phyloP scores from a whole-genome alignment of 2,329 filamentous ascomycete genomes.

The Exophiala alcalophila region DNA sequence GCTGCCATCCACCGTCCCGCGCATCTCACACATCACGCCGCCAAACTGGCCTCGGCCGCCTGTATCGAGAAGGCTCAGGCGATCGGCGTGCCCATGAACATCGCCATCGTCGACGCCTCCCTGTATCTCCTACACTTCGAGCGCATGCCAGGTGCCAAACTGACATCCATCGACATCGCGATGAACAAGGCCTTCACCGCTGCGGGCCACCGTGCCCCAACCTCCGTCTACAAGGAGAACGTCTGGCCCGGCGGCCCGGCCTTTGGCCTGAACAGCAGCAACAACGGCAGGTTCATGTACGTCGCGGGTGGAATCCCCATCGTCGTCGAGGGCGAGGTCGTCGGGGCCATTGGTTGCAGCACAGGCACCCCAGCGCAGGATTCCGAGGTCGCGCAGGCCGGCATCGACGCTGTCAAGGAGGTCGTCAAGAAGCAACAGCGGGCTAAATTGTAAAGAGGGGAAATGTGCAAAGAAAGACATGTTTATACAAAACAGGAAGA shows the following conservation, averaged over 20 bases:
- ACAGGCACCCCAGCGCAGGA: slow-evolving; percentile 56
- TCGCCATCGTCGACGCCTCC: slow-evolving; percentile 31
- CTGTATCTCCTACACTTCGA: slow-evolving; percentile 42
- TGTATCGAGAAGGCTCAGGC: slow-evolving; percentile 26
- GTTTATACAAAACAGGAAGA: no score
- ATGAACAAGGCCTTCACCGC: slow-evolving; percentile 54
- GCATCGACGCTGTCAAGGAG: slow-evolving; percentile 48
- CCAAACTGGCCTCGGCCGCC: slow-evolving; percentile 29
- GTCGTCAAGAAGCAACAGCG: slow-evolving; percentile 38
- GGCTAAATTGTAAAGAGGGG: slow-evolving; percentile 39
- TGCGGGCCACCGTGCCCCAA: slow-evolving; percentile 53
- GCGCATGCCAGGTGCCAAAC: slow-evolving; percentile 51
- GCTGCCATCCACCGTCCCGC: slow-evolving; percentile 26
- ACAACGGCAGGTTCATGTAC: slow-evolving; percentile 53
- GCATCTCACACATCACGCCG: slow-evolving; percentile 29
- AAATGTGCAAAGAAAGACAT: no score
- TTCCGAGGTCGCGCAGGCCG: slow-evolving; percentile 52
- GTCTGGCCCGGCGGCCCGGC: slow-evolving; percentile 54
- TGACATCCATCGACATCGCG: slow-evolving; percentile 56
- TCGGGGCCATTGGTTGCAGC: slow-evolving; percentile 55
- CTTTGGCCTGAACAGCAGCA: slow-evolving; percentile 49
- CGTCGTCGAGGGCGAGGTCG: slow-evolving; percentile 46
- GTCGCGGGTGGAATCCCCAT: slow-evolving; percentile 56
- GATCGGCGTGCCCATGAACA: slow-evolving; percentile 32
- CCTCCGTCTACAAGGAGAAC: slow-evolving; percentile 52